Evolutionary conservation across 176 grass and related monocot species (phyloP), one percentile per base, ranked within the genome.

Genomic region (Triticum turgidum): DNA sequence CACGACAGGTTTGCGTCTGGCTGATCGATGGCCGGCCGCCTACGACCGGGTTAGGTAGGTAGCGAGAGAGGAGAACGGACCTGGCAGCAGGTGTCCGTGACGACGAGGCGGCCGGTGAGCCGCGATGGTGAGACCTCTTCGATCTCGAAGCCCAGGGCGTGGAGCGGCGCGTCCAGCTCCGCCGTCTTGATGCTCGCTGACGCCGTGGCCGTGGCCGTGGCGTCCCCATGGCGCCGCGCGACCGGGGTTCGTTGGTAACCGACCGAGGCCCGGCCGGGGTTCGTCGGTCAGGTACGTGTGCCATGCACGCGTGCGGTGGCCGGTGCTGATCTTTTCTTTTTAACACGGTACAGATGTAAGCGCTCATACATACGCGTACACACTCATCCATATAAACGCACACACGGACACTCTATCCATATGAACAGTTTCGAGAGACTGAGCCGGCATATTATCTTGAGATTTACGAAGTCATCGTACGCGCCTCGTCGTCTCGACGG

Each of bases 71-170:
- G 15, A 41, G 52, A 1, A 56, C 1, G 39, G 27, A 92, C 96
- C 96, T 98, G 93, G 88, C 93, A 95, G 78, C 96, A 94, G 78
- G 37, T 39, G 56, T 54, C 68, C 7, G 37, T 1, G 37, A 39
- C 84, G 70, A 67, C 39, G 61, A 98, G 81, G 70, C 82, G 90
- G 21, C 93, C 93, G 80, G 90, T 85, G 86, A 98, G 76, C 22
- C 54, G 75, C 22, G 81, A 66, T 8, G 93, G 77, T 25, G 91
- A 94, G 84, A 98, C 76, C 49, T 61, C 78, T 3, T 94, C 88
- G 61, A 98, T 87, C 88, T 92, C 74, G 69, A 95, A 98, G 18
- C 96, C 93, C 34, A 95, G 25, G 84, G 82, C 69, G 86, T 70
- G 37, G 37, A 39, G 37, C 37, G 37, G 37, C 41, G 72, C 2